phyloP scores from a whole-genome alignment of 768 basidiomycete genomes.

The Punctularia strigosozonata region DNA sequence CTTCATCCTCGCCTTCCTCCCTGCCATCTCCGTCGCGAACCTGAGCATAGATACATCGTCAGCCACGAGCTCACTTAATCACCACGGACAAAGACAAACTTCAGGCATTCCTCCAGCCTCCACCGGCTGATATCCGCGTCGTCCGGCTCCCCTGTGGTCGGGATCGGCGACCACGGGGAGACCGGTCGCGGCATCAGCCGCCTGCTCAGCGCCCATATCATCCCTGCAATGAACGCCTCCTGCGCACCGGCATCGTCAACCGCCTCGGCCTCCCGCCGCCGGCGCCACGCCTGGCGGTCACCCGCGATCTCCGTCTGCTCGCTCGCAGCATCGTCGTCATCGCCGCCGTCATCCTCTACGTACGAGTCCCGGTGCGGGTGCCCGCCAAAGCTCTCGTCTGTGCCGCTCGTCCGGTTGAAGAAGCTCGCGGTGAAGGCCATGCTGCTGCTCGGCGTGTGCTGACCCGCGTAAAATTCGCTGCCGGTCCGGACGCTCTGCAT shows the following conservation, averaged over 20 bases:
- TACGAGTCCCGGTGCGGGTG: constrained; percentile 19
- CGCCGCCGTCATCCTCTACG: constrained; percentile 13
- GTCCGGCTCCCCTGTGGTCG: constrained; percentile 8
- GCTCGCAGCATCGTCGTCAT: constrained; percentile 34
- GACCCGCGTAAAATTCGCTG: constrained; percentile 67
- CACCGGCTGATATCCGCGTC: constrained; percentile 36
- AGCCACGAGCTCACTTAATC: not conserved
- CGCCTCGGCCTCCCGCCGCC: constrained; percentile 18
- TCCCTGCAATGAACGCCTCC: constrained; percentile 77
- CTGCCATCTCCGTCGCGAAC: constrained; percentile 77
- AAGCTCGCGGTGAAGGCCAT: constrained; percentile 36
- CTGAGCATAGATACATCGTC: constrained; percentile 21
- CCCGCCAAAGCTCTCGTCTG: constrained; percentile 5
- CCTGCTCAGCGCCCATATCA: constrained; percentile 74
- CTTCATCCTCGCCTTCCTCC: constrained; percentile 53
- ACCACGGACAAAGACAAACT: constrained; percentile 27
- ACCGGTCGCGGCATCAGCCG: constrained; percentile 62
- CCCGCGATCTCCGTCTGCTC: constrained; percentile 34
- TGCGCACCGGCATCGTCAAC: constrained; percentile 71
- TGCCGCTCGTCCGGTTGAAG: constrained; percentile 6
- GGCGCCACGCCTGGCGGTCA: constrained; percentile 2
- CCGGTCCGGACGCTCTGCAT: constrained; percentile 45
- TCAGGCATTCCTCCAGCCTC: constrained; percentile 73
- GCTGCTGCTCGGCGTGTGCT: constrained; percentile 41
- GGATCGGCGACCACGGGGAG: constrained; percentile 45